Conservation (phyloP, 2,329 filamentous ascomycete species). For the Botrytis sinoallii region DNA sequence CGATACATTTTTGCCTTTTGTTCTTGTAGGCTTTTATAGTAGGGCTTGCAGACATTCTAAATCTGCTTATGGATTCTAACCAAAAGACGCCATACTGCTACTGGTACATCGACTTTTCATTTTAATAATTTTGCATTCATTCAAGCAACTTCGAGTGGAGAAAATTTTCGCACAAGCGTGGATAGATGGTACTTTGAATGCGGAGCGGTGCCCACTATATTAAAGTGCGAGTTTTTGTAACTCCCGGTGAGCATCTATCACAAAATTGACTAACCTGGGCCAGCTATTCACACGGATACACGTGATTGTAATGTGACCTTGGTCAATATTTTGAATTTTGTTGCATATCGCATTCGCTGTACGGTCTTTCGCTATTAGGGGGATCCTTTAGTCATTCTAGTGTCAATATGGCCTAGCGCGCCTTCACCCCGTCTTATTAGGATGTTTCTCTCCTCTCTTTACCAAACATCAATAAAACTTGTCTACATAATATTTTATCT, state of each 20-base stretch:
- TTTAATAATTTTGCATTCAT: background rate
- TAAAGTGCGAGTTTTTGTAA: background rate
- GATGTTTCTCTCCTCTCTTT: background rate
- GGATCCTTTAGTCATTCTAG: background rate
- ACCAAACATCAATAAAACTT: background rate
- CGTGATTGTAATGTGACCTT: background rate
- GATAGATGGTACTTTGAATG: background rate
- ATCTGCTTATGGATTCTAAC: too few species aligned
- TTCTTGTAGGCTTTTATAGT: background rate
- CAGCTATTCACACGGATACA: rapidly evolving
- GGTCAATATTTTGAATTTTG: background rate
- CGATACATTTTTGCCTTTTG: background rate
- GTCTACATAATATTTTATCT: background rate
- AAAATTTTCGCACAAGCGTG: background rate
- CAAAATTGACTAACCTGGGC: background rate
- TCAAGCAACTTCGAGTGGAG: background rate
- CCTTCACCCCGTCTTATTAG: background rate
- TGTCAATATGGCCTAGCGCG: background rate
- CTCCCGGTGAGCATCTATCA: background rate
- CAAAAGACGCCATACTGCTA: background rate
- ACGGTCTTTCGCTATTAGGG: background rate
- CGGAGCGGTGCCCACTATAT: background rate
- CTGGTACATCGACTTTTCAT: background rate
- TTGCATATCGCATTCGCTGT: background rate
- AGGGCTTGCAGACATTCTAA: too few species aligned